A percentile compares a stretch with the other conserved stretches of the same genome.
phyloP scores from a whole-genome alignment of 2,329 filamentous ascomycete genomes.

The Alternaria burnsii region DNA sequence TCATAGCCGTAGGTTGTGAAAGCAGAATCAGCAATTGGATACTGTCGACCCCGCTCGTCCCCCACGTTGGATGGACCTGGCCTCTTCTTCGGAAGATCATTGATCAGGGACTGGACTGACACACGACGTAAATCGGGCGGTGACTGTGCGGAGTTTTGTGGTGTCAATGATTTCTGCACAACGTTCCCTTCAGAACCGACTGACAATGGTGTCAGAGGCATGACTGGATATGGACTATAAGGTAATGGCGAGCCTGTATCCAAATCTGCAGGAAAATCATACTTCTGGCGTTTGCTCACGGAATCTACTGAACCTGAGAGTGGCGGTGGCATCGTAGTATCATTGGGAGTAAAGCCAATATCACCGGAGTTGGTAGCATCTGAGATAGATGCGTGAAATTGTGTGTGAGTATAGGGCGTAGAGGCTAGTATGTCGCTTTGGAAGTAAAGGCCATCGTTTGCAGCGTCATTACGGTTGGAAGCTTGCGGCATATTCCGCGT shows the following conservation, averaged over 20 bases:
- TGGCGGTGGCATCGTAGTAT: constrained; percentile 43
- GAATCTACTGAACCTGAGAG: constrained; percentile 23
- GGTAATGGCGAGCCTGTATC: constrained; percentile 49
- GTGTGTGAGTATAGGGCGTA: constrained; percentile 22
- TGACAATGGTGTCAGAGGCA: constrained; percentile 56
- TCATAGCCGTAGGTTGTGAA: constrained; percentile 73
- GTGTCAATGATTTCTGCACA: constrained; percentile 28
- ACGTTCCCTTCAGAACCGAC: constrained; percentile 46
- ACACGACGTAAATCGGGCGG: constrained; percentile 60
- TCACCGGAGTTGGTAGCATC: constrained; percentile 26
- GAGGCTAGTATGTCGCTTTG: constrained; percentile 19
- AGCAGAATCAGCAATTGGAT: constrained; percentile 39
- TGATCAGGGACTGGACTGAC: constrained; percentile 71
- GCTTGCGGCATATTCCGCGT: constrained; percentile 27
- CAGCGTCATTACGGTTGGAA: constrained; percentile 15
- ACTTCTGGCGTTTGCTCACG: constrained; percentile 32
- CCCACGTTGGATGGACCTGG: constrained; percentile 22
- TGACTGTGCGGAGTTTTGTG: constrained; percentile 39
- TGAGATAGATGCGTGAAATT: constrained; percentile 30
- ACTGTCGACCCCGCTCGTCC: constrained; percentile 56
- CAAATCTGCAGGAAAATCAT: constrained; percentile 37
- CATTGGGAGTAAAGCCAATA: constrained; percentile 23
- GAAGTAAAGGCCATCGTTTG: constrained; percentile 28
- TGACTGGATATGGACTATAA: constrained; percentile 55
- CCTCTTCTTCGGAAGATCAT: constrained; percentile 29